These are phyloP conservation scores for Exophiala sp. DNA, from an alignment of 2,329 filamentous ascomycete genomes.

Conservation along the genomic window DNA sequence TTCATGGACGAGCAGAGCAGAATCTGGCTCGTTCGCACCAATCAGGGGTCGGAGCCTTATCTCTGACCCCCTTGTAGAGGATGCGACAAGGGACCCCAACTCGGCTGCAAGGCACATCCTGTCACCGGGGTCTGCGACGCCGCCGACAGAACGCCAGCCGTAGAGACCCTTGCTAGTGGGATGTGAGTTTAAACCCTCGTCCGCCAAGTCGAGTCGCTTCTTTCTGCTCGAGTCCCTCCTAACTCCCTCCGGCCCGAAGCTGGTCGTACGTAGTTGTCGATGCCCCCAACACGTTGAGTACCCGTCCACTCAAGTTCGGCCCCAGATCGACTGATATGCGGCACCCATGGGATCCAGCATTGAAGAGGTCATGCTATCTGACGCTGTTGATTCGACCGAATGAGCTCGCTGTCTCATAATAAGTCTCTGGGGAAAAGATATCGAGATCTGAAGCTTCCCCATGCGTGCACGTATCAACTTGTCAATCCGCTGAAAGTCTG, in stretches of 20 bases:
- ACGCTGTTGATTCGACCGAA: background rate
- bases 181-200: constrained; percentile 3
- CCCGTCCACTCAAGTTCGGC: background rate
- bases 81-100: background rate
- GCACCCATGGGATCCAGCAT: background rate
- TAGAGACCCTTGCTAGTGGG: background rate
- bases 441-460: constrained; percentile 1
- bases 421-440: background rate
- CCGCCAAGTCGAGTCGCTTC: background rate
- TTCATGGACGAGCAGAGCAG: constrained; percentile 13
- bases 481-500: background rate
- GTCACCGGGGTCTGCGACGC: background rate
- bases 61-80: background rate
- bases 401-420: background rate
- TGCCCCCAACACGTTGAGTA: background rate
- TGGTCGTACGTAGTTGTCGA: background rate
- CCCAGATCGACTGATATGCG: too few relatives aligned
- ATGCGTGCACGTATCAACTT: background rate
- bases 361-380: background rate
- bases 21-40: constrained; percentile 11
- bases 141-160: background rate
- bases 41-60: constrained; percentile 15
- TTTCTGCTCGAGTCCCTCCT: too few relatives aligned
- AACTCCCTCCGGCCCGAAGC: background rate
- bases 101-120: background rate